A percentile compares a stretch with the other conserved stretches of the same genome.
These are phyloP conservation scores for Camelina sativa DNA, from an alignment of 345 rosid genomes.

Conservation along the genomic window DNA sequence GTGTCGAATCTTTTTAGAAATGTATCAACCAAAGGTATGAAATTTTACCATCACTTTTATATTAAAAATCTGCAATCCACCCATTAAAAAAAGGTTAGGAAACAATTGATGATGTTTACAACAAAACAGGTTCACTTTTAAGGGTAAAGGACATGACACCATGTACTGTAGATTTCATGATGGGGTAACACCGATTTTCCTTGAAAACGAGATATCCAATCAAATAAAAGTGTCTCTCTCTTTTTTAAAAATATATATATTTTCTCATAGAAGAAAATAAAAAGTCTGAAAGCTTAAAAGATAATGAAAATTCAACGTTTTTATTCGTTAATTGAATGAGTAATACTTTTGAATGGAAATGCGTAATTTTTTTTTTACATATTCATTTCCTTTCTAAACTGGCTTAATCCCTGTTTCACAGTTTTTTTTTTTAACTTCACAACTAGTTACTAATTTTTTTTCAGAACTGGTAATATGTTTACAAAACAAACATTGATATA, in stretches of 20 bases:
- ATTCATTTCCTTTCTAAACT: no score
- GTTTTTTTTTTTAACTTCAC: no score
- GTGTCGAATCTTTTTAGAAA: background rate
- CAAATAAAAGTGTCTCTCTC: background rate
- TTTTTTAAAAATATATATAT: no score
- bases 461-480: no score
- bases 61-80: constrained; percentile 1
- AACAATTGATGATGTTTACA: constrained; percentile 33
- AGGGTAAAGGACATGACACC: constrained; percentile 37
- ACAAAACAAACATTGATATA: no score
- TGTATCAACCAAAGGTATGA: constrained; percentile 7
- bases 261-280: background rate
- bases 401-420: no score
- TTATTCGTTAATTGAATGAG: no score
- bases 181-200: constrained; percentile 40
- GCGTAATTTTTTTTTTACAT: no score
- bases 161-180: constrained; percentile 39
- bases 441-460: no score
- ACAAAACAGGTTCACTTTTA: constrained; percentile 28
- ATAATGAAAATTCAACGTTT: background rate
- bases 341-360: no score
- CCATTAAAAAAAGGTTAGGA: constrained; percentile 16
- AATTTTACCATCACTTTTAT: background rate
- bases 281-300: background rate
- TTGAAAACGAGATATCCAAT: constrained; percentile 41